phyloP scores from a whole-genome alignment of 805 yeast genomes.

The Sungouiella thailandica region DNA sequence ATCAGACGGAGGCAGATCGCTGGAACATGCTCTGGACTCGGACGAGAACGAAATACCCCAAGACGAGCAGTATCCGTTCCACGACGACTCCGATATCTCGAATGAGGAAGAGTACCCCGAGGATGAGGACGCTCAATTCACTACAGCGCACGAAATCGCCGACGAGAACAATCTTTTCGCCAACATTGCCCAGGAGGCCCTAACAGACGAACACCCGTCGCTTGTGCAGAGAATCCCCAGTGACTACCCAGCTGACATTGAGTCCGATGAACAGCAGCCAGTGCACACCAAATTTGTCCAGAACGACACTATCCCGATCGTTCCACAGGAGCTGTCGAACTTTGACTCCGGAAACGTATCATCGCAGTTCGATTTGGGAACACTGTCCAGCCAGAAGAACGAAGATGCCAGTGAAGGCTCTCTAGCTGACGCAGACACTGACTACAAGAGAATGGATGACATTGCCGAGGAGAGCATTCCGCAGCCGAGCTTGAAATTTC shows the following conservation, averaged over 20 bases:
- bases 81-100: too few species aligned
- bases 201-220: background rate
- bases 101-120: background rate
- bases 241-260: constrained; percentile 3
- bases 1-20: background rate
- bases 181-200: constrained; percentile 3
- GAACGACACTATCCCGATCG: background rate
- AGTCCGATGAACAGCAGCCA: background rate
- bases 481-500: constrained; percentile 1
- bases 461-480: background rate
- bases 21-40: too few species aligned
- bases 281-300: background rate
- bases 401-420: constrained; percentile 2
- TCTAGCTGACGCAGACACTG: constrained; percentile 4
- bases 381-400: background rate
- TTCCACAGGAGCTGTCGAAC: background rate
- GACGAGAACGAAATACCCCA: too few species aligned
- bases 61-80: too few species aligned
- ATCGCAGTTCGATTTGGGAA: background rate
- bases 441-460: background rate
- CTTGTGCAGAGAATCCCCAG: background rate
- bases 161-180: constrained; percentile 2
- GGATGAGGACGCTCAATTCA: constrained; percentile 1
- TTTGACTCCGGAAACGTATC: background rate
- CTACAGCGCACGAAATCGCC: constrained; percentile 1